phyloP scores from a whole-genome alignment of 2,329 filamentous ascomycete species.

The Exophiala xenobiotica region DNA sequence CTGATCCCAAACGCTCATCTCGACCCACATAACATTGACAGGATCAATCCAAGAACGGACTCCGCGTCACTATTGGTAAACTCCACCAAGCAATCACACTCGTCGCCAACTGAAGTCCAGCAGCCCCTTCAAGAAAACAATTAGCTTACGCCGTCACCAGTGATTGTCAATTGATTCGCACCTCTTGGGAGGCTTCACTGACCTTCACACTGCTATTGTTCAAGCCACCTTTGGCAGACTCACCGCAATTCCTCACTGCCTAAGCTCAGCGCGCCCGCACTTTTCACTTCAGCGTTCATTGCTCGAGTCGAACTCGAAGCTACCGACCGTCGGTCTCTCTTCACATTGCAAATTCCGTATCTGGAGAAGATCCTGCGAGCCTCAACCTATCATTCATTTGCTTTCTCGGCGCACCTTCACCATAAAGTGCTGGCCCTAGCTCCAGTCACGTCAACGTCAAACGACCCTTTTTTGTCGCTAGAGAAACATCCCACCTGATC shows the following conservation, averaged over 20 bases:
- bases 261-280: neutral
- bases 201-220: too few species aligned
- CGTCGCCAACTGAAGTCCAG: neutral
- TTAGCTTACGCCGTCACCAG: neutral
- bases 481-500: conserved; percentile 10
- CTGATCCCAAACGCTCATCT: neutral
- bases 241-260: neutral
- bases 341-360: conserved; percentile 1
- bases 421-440: conserved; percentile 11
- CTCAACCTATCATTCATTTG: neutral
- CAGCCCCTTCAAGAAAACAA: neutral
- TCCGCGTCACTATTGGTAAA: conserved; percentile 2
- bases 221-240: too few species aligned
- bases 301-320: conserved; percentile 9
- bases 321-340: neutral
- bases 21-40: conserved; percentile 4
- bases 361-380: neutral
- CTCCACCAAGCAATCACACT: conserved; percentile 9
- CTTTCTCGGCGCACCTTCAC: neutral
- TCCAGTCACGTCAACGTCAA: neutral
- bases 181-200: too few species aligned
- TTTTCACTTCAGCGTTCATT: neutral
- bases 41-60: neutral
- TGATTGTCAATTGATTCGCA: neutral
- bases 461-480: conserved; percentile 14